These are phyloP conservation scores for Blumeria hordei DNA, from an alignment of 2,329 filamentous ascomycete genomes.

Conservation along the genomic window DNA sequence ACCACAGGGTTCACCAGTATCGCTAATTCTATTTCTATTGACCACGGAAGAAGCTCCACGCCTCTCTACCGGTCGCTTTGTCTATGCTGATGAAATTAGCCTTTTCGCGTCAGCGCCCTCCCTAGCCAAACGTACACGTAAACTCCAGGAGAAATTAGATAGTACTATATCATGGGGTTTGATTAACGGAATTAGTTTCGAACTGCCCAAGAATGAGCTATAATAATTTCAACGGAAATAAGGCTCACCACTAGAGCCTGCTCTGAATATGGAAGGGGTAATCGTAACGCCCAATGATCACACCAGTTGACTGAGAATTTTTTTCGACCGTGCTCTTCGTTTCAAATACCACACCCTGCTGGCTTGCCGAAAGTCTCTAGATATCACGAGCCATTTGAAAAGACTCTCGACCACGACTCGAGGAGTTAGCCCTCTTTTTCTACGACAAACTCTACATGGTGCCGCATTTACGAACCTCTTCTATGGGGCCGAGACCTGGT, in stretches of 20 bases:
- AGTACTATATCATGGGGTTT: not conserved
- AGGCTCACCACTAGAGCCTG: not conserved
- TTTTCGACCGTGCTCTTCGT: not conserved
- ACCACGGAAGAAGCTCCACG: not conserved
- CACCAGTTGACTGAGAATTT: not conserved
- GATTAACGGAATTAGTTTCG: not conserved
- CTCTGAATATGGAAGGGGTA: not conserved
- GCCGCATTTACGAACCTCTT: not conserved
- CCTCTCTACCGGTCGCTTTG: not conserved
- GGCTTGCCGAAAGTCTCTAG: not conserved
- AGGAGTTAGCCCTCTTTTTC: not conserved
- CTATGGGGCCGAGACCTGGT: not conserved
- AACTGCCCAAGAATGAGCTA: too few relatives aligned
- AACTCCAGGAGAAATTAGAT: not conserved
- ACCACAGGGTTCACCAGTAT: not conserved
- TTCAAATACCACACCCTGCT: not conserved
- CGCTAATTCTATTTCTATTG: not conserved
- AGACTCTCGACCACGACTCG: not conserved
- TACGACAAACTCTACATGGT: not conserved
- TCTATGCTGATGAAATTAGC: not conserved
- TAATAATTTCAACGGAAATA: not conserved
- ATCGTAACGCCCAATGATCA: not conserved
- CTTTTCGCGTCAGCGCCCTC: not conserved
- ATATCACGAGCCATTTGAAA: not conserved
- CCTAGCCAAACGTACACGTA: not conserved